Percentiles rank a stretch among this genome's conserved stretches.
These are phyloP conservation scores for Fusarium tricinctum DNA, from an alignment of 2,329 filamentous ascomycete species.

Conservation along the genomic window DNA sequence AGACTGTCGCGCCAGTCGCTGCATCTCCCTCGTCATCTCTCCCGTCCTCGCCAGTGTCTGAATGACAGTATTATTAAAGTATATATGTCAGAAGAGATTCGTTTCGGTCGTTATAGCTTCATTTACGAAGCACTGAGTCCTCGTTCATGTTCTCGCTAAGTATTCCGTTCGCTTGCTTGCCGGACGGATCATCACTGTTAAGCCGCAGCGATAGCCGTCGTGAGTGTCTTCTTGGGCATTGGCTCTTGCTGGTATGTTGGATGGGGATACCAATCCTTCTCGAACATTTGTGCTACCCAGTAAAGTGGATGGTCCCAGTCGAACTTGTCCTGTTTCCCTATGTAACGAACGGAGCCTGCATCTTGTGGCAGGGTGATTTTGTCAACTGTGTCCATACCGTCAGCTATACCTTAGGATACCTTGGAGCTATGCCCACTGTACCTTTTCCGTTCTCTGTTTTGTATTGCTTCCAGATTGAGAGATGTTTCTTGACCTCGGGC, in stretches of 20 bases:
- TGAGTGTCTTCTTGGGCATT: conserved; percentile 4
- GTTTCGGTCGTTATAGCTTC: conserved; percentile 6
- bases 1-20: neutral
- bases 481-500: conserved; percentile 43
- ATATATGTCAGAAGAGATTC: conserved; percentile 1
- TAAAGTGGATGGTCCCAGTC: conserved; percentile 60
- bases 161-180: neutral
- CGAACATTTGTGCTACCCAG: conserved; percentile 63
- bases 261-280: conserved; percentile 57
- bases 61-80: neutral
- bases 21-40: neutral
- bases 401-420: neutral
- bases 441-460: conserved; percentile 45
- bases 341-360: conserved; percentile 28
- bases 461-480: conserved; percentile 46
- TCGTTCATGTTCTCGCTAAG: neutral
- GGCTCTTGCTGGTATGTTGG: conserved; percentile 50
- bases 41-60: neutral
- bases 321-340: conserved; percentile 45
- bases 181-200: neutral
- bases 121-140: neutral
- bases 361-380: neutral
- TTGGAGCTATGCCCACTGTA: conserved; percentile 1
- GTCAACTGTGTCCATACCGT: conserved; percentile 22
- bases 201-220: neutral